Evolutionary conservation across 495 filamentous ascomycete species (phyloP).

Genomic region (Letharia columbiana): DNA sequence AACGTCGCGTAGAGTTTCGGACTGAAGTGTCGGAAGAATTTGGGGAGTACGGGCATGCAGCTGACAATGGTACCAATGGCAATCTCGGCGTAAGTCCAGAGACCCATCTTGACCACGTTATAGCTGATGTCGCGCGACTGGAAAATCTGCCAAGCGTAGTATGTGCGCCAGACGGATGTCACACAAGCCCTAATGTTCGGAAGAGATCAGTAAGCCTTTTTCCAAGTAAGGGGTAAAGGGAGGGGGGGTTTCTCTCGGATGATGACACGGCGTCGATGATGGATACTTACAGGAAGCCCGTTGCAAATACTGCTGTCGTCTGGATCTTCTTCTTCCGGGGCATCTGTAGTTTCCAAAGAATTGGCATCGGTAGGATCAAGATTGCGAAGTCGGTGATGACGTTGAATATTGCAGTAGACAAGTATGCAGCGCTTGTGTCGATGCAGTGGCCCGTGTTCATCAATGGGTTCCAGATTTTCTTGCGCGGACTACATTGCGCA

Average conservation of each 20-base stretch:
- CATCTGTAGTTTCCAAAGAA: slow-evolving; percentile 20
- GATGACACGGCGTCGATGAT: neutral
- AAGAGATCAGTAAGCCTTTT: neutral
- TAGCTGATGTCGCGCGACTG: slow-evolving; percentile 15
- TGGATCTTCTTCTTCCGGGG: slow-evolving; percentile 6
- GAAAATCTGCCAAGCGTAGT: slow-evolving; percentile 14
- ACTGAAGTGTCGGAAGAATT: slow-evolving; percentile 13
- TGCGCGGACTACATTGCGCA: slow-evolving; percentile 29
- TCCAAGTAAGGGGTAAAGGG: neutral
- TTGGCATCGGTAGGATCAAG: slow-evolving; percentile 21
- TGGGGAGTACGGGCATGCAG: slow-evolving; percentile 21
- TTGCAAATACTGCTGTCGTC: slow-evolving; percentile 18
- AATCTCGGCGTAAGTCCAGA: slow-evolving; percentile 20
- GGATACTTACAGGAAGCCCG: slow-evolving; percentile 18
- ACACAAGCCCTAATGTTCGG: slow-evolving; percentile 15
- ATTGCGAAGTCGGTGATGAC: slow-evolving; percentile 22
- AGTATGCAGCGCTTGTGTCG: slow-evolving; percentile 26
- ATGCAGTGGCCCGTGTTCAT: slow-evolving; percentile 33
- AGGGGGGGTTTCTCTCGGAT: neutral
- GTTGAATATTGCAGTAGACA: slow-evolving; percentile 18
- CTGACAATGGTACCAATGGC: slow-evolving; percentile 14
- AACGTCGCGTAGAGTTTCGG: neutral
- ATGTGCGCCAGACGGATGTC: slow-evolving; percentile 16
- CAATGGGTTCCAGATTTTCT: slow-evolving; percentile 32
- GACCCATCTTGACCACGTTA: slow-evolving; percentile 11